Base-by-base conservation (phyloP, 768 basidiomycete species). In the Mycena filopes region DNA sequence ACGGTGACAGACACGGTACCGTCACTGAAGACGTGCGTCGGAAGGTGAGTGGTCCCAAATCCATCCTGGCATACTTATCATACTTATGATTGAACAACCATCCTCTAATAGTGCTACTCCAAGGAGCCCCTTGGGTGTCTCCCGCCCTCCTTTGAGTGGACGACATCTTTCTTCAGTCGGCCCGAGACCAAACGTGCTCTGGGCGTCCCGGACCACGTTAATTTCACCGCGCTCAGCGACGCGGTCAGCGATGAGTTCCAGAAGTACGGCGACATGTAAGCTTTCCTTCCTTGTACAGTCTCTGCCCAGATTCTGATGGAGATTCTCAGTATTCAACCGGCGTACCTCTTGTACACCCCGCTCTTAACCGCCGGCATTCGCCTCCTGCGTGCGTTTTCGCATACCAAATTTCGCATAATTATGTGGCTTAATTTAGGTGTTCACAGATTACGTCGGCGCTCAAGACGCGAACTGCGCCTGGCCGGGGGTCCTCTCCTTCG, bases 301-400 rank as follows among this genome's bases (percentile, higher is more conserved):
- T n/a, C 20, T 25, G n/a, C n/a, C n/a, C n/a, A n/a, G n/a, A n/a
- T 10, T 51, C 23, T 38, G 2, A 36, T 36, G 4, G 18, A 20
- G 23, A 26, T 26, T 61, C 33, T 2, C 45, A 60, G 60, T 12
- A 46, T 43, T 15, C 60, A 46, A 33, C 23, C 50, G 66, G 73
- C 48, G 40, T 72, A 75, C 55, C 61, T 69, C 5, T 51, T 77
- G 10, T 75, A 74, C 46, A 60, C 46, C 29, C 75, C 73, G 2
- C 65, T 78, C 29, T 69, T 76, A n/a, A 36, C 63, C 2, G 71
- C 72, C 51, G 74, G 77, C 7, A 74, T 78, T 43, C 69, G 75
- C 26, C 29, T 77, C 48, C 25, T 76, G 49, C 72, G 76, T 78
- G 38, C 38, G 76, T 65, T 25, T 3, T 18, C 11, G 3, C 18